Base-by-base conservation (phyloP, 192 early-diverging fungal species). In the Entophlyctis luteolus region DNA sequence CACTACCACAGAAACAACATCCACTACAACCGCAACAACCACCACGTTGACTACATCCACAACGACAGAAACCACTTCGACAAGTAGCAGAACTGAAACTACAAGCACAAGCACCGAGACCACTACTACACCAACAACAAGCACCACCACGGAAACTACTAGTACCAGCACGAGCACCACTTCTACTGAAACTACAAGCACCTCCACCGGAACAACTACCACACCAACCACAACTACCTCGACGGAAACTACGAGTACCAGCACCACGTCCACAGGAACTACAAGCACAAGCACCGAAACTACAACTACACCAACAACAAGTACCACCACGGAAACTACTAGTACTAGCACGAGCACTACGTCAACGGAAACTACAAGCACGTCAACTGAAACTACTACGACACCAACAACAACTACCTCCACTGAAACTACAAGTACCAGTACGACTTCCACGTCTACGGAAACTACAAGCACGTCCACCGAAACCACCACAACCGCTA, bases 21-120 rank as follows among this genome's bases (percentile, higher is more conserved):
- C 42, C 36, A 39, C 72, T 70, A 12, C 75, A 67, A 1, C 76
- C 75, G 47, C 72, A 74, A 67, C 39, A 55, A 78, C 59, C 8
- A 60, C 36, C 14, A 23, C 42, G 14, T 12, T n/a, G 27, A 46
- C 38, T n/a, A 60, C 38, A 20, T 12, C n/a, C n/a, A 60, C 36
- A 18, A 8, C 14, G 1, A 60, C 59, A 2, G 42, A 46, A 60
- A 60, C 42, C n/a, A 39, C 42, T 18, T 16, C 42, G 1, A 60
- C 59, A 39, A 23, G 16, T 0, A 46, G 14, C 18, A 22, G 16
- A 16, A 46, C 59, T 14, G 16, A 10, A 6, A 46, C 59, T 29
- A 46, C 38, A 25, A 52, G 22, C 29, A 60, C 73, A 71, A 37
- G 65, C 62, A 14, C 73, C 70, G 22, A 25, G 31, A 38, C 35